These are phyloP conservation scores for Euclidium syriacum DNA, from an alignment of 345 rosid genomes.

Conservation along the genomic window DNA sequence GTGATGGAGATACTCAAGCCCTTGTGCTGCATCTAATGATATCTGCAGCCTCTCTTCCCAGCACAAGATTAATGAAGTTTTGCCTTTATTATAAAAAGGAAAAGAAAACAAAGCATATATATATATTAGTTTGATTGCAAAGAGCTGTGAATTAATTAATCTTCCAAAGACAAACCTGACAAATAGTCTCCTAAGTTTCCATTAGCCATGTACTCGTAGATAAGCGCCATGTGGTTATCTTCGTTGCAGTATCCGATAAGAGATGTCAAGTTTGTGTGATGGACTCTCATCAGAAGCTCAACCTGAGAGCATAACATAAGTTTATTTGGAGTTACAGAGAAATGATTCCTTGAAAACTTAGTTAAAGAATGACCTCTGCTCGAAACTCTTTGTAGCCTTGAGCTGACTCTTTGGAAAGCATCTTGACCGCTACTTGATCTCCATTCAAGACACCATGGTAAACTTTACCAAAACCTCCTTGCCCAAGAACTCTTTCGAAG, in stretches of 20 bases:
- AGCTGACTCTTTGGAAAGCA: slow-evolving; percentile 31
- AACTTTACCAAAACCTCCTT: slow-evolving; percentile 46
- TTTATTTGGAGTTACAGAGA: not conserved
- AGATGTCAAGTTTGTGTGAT: slow-evolving; percentile 40
- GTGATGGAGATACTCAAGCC: slow-evolving; percentile 33
- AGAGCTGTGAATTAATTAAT: not conserved
- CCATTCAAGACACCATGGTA: slow-evolving; percentile 29
- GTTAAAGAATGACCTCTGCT: slow-evolving; percentile 30
- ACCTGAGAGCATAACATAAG: slow-evolving; percentile 26
- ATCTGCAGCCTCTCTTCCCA: slow-evolving; percentile 41
- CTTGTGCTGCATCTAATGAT: slow-evolving; percentile 42
- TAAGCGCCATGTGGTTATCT: slow-evolving; percentile 23
- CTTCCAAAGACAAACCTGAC: slow-evolving; percentile 23
- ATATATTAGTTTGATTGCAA: not conserved
- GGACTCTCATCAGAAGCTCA: slow-evolving; percentile 34
- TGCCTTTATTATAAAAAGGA: slow-evolving; percentile 17
- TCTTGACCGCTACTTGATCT: slow-evolving; percentile 42
- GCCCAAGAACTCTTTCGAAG: slow-evolving; percentile 16
- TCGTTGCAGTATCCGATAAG: slow-evolving; percentile 43
- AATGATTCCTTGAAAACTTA: not conserved
- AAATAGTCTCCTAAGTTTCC: slow-evolving; percentile 35
- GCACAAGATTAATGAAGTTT: slow-evolving; percentile 14
- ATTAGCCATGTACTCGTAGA: slow-evolving; percentile 43
- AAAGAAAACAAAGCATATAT: not conserved
- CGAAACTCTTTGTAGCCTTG: slow-evolving; percentile 39